phyloP scores from a whole-genome alignment of 1,284 basidiomycete genomes.

The Fomitopsis palustris region DNA sequence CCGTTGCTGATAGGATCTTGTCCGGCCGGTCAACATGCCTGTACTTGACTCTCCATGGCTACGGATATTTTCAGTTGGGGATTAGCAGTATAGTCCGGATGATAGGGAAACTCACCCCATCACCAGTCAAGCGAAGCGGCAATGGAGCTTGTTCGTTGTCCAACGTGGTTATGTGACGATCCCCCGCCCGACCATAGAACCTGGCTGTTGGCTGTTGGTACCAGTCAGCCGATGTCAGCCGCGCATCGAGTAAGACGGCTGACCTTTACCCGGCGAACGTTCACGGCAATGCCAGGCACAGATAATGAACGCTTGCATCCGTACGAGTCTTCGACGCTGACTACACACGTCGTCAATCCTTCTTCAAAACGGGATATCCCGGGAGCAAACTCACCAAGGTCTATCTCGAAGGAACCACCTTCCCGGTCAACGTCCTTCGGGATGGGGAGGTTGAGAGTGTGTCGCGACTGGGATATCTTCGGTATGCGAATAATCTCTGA shows the following conservation, averaged over 20 bases:
- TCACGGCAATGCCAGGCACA: conserved; percentile 80
- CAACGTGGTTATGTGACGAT: conserved; percentile 65
- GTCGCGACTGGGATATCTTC: conserved; percentile 52
- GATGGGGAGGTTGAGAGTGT: conserved; percentile 64
- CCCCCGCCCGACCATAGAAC: conserved; percentile 68
- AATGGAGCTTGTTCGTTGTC: conserved; percentile 73
- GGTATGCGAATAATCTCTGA: conserved; percentile 57
- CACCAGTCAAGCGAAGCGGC: conserved; percentile 82
- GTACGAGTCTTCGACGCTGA: conserved; percentile 86
- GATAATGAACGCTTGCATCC: conserved; percentile 81
- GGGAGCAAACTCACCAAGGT: conserved; percentile 50
- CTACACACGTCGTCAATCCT: conserved; percentile 31
- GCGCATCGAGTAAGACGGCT: conserved; percentile 17
- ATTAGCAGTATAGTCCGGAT: conserved; percentile 1
- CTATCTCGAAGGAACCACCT: conserved; percentile 80
- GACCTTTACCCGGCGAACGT: conserved; percentile 83
- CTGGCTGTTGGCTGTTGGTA: conserved; percentile 72
- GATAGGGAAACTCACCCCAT: conserved; percentile 57
- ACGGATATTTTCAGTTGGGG: too few species aligned
- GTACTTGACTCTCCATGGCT: conserved; percentile 89
- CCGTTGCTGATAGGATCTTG: conserved; percentile 38
- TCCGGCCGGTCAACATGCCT: conserved; percentile 49
- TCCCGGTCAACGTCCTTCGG: conserved; percentile 63
- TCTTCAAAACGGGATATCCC: neutral
- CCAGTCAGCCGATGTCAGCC: neutral